Percentiles rank a stretch among this genome's conserved stretches.
phyloP scores from a whole-genome alignment of 345 rosid species.

The Linum trigynum region DNA sequence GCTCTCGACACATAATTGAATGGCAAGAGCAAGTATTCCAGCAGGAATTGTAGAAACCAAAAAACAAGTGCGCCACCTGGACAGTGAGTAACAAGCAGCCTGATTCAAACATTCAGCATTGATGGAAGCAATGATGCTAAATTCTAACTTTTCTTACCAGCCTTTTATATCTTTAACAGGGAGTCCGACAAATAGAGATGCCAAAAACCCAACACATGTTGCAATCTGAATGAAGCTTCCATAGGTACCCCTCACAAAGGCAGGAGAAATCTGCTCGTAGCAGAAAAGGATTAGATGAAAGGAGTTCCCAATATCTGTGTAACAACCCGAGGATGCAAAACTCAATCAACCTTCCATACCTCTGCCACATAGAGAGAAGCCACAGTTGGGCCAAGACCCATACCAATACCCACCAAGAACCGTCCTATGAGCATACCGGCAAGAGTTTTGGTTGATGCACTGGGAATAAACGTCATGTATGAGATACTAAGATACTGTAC shows the following conservation, averaged over 20 bases:
- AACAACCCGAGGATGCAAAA: neutral
- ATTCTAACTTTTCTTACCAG: conserved; percentile 41
- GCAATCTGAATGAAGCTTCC: conserved; percentile 95
- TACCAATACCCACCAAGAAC: conserved; percentile 84
- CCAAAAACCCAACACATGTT: conserved; percentile 90
- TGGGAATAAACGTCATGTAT: conserved; percentile 26
- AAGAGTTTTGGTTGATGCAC: conserved; percentile 57
- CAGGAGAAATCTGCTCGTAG: conserved; percentile 66
- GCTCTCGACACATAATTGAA: conserved; percentile 76
- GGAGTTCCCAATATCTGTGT: conserved; percentile 5
- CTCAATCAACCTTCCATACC: conserved; percentile 31
- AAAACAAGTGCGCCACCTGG: conserved; percentile 96
- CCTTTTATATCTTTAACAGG: conserved; percentile 72
- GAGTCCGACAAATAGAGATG: conserved; percentile 68
- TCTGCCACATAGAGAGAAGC: conserved; percentile 91
- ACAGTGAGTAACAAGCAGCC: conserved; percentile 10
- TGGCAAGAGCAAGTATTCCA: conserved; percentile 60
- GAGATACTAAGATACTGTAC: neutral
- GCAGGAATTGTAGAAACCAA: conserved; percentile 84
- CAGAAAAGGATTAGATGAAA: conserved; percentile 10
- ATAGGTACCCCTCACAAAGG: conserved; percentile 91
- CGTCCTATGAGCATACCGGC: conserved; percentile 79
- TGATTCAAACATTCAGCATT: conserved; percentile 2
- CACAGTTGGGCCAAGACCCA: conserved; percentile 94
- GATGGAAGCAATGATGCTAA: neutral